Evolutionary conservation across 495 filamentous ascomycete species (phyloP), one percentile per base, ranked within the genome.

Genomic region (Emericellopsis terricola): DNA sequence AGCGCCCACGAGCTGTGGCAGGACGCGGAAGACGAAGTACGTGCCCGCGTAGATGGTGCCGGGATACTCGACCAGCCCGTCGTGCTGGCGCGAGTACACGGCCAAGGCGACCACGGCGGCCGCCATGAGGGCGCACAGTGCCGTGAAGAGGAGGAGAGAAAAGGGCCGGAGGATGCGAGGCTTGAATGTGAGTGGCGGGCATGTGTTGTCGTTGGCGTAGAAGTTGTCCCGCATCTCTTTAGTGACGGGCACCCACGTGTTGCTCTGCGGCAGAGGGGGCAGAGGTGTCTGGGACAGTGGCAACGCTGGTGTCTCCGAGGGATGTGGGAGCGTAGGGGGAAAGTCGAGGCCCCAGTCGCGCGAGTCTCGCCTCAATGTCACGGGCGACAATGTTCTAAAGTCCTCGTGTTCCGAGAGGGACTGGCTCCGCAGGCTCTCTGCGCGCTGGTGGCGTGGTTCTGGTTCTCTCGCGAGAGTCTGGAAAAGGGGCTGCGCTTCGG

Each of bases 21-120:
- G 49, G 46, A 85, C 83, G 38, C 81, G 67, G 48, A 91, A 80
- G 34, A 92, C 55, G 50, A 93, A 93, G 48, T 91, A 94, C n/a
- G 71, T 67, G 7, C 59, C 56, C 16, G 72, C 76, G 32, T 75
- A 73, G 30, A 76, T 73, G 35, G 47, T 52, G 17, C 63, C 62
- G 15, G 51, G 52, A 51, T 83, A 94, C 8, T 57, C 44, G 52
- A 68, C 70, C 4, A 93, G 48, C 0, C 85, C 81, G 7, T 61
- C 42, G 35, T 77, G 65, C 4, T 55, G 45, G 15, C 61, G 55
- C 3, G 82, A 84, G 54, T 67, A 87, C 15, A 81, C 58, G 35
- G 79, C 84, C 49, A 67, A 76, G 47, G 85, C 77, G 7, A 76
- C 59, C 13, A 92, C 59, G 4, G 63, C 76, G 1, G 64, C 69